A percentile compares a stretch with the other conserved stretches of the same genome.
phyloP scores from a whole-genome alignment of 2,329 filamentous ascomycete species.

The Aureobasidium leucospermi region DNA sequence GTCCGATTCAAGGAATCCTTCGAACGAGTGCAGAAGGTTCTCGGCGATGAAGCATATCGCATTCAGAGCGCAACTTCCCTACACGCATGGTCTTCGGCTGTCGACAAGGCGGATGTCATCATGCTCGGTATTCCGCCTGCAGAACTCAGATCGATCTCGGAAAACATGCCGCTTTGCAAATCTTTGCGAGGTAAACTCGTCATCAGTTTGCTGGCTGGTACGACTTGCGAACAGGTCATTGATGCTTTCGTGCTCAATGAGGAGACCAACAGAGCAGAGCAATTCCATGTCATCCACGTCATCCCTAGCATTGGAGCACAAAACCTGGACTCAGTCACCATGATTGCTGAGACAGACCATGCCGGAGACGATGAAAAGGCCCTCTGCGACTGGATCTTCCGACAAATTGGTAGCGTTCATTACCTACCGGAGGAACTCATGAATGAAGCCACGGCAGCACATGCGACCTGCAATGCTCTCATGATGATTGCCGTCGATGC shows the following conservation, averaged over 20 bases:
- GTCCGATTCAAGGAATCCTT: constrained; percentile 3
- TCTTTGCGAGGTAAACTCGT: constrained; percentile 18
- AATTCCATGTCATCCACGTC: constrained; percentile 17
- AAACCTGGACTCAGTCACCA: constrained; percentile 18
- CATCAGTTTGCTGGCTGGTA: constrained; percentile 20
- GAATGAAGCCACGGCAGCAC: constrained; percentile 21
- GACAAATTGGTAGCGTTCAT: constrained; percentile 17
- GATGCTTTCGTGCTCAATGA: background rate
- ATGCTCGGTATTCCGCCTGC: constrained; percentile 19
- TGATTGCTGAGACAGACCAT: constrained; percentile 18
- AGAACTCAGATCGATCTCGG: constrained; percentile 15
- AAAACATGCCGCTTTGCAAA: constrained; percentile 12
- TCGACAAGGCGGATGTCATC: constrained; percentile 16
- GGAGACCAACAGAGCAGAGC: background rate
- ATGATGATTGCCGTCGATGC: constrained; percentile 21
- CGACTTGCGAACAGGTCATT: constrained; percentile 16
- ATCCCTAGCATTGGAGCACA: constrained; percentile 21
- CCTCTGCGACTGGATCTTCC: constrained; percentile 13
- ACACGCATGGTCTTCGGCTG: constrained; percentile 3
- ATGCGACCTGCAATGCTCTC: constrained; percentile 23
- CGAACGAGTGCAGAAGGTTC: background rate
- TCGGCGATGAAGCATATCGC: background rate
- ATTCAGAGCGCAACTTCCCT: background rate
- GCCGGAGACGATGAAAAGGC: background rate
- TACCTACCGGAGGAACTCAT: constrained; percentile 20